Evolutionary conservation across 495 filamentous ascomycete genomes (phyloP).

Genomic region (Pyrenula massariospora): DNA sequence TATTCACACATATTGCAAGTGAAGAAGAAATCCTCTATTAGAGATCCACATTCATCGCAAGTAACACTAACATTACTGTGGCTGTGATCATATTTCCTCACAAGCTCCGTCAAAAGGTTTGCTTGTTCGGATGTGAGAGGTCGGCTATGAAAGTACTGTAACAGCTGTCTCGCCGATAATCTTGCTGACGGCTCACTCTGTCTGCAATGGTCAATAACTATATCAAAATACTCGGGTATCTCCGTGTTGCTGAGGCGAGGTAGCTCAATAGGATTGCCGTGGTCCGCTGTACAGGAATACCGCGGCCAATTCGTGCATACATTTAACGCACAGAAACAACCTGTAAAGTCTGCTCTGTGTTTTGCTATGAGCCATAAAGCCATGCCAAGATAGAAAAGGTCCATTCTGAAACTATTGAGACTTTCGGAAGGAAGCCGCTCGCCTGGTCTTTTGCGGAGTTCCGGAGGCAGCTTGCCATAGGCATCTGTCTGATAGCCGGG

Average conservation of each 20-base stretch:
- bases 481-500: background rate
- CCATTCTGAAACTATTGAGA: constrained; percentile 1
- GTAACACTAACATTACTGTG: background rate
- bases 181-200: background rate
- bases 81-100: background rate
- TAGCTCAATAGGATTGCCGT: constrained; percentile 3
- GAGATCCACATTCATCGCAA: constrained; percentile 5
- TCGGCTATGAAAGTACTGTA: background rate
- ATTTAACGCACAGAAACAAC: constrained; percentile 3
- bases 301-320: constrained; percentile 5
- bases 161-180: background rate
- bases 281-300: constrained; percentile 2
- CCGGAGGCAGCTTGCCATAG: constrained; percentile 4
- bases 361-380: constrained; percentile 6
- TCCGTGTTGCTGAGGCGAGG: background rate
- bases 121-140: background rate
- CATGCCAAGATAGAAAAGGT: constrained; percentile 5
- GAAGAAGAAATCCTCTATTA: constrained; percentile 1
- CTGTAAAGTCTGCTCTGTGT: constrained; percentile 1
- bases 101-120: background rate
- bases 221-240: background rate
- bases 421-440: background rate
- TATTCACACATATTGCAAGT: constrained; percentile 4
- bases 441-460: constrained; percentile 1
- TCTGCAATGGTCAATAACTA: background rate